phyloP scores from a whole-genome alignment of 2,329 filamentous ascomycete species.

The Drechslerella coelobrocha region DNA sequence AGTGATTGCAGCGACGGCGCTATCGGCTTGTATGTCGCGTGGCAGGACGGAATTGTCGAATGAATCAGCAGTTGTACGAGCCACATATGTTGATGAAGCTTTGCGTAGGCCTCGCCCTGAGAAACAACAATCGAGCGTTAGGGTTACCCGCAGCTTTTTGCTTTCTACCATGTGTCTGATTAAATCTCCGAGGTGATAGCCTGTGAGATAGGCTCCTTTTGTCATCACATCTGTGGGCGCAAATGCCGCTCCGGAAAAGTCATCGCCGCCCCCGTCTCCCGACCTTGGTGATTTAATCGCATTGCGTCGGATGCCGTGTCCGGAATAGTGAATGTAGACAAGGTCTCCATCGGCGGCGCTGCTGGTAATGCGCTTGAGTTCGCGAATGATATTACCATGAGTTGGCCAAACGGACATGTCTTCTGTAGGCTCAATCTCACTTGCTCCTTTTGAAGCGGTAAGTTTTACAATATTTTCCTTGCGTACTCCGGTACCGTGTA shows the following conservation, averaged over 20 bases:
- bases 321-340: slow-evolving; percentile 48
- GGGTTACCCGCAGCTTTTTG: slow-evolving; percentile 22
- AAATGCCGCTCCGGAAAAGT: slow-evolving; percentile 24
- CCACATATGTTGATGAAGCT: background rate
- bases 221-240: slow-evolving; percentile 40
- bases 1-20: background rate
- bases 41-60: background rate
- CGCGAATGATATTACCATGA: slow-evolving; percentile 25
- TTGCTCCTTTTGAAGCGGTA: slow-evolving; percentile 1
- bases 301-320: slow-evolving; percentile 23
- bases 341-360: slow-evolving; percentile 17
- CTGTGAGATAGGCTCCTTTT: slow-evolving; percentile 33
- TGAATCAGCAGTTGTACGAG: slow-evolving; percentile 2
- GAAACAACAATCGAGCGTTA: slow-evolving; percentile 43
- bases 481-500: slow-evolving; percentile 7
- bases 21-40: background rate
- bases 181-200: slow-evolving; percentile 28
- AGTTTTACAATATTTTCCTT: slow-evolving; percentile 15
- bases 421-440: slow-evolving; percentile 3
- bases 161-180: slow-evolving; percentile 26
- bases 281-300: background rate
- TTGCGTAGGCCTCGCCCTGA: slow-evolving; percentile 15
- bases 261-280: slow-evolving; percentile 3
- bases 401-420: slow-evolving; percentile 4
- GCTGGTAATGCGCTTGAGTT: slow-evolving; percentile 23